A percentile compares a stretch with the other conserved stretches of the same genome.
These are phyloP conservation scores for Salix caprea DNA, from an alignment of 345 rosid genomes.

Conservation along the genomic window DNA sequence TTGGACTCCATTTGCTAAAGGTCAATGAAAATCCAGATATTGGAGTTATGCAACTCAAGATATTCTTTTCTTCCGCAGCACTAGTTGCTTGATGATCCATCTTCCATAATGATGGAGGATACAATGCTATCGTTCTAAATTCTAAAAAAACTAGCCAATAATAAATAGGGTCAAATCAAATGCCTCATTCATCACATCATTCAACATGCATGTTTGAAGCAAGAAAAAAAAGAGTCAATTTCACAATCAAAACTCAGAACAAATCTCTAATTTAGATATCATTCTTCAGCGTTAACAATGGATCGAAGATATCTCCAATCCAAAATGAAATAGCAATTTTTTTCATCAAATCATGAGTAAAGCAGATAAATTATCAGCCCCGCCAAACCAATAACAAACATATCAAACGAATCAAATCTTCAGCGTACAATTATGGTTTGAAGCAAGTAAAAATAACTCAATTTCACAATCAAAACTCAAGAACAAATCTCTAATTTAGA, in stretches of 20 bases:
- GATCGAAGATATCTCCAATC: not conserved
- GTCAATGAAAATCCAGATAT: not conserved
- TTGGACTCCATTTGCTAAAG: not conserved
- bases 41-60: not conserved
- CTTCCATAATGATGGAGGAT: not conserved
- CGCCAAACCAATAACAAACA: not conserved
- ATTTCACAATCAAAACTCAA: not conserved
- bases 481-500: too few species aligned
- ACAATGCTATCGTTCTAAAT: not conserved
- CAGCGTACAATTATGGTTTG: not conserved
- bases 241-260: not conserved
- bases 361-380: conserved; percentile 1
- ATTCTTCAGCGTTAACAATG: not conserved
- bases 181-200: not conserved
- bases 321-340: not conserved
- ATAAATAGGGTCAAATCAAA: not conserved
- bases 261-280: not conserved
- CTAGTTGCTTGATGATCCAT: not conserved
- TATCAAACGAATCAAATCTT: not conserved
- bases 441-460: not conserved
- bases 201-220: not conserved
- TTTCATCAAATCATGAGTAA: not conserved
- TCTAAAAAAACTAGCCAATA: not conserved
- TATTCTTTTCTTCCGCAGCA: not conserved
- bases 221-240: not conserved